Evolutionary conservation across 75 land plant species (phyloP), one percentile per base, ranked within the genome.

Genomic region (Cunninghamia lanceolata): DNA sequence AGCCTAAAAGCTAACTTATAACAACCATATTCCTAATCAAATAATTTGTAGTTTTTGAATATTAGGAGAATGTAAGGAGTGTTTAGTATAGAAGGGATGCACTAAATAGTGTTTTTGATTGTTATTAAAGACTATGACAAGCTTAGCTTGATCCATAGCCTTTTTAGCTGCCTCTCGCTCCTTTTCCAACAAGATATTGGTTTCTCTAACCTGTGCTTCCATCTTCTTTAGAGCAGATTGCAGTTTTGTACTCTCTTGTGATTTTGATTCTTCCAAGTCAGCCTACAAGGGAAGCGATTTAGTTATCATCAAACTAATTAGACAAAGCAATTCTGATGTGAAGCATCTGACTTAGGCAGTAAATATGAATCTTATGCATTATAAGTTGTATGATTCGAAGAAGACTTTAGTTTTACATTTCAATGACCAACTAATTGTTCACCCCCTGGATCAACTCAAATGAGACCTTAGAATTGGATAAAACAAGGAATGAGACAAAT

Each of bases 231-330:
- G 89, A 52, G 93, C 95, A 82, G 87, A 85, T 85, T 95, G 94
- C 82, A 97, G 86, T 86, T 96, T 94, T 82, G 94, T 85, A 85
- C 89, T 95, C 90, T 97, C 99, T 68, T 93, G 98, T 16, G n/a
- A n/a, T n/a, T n/a, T n/a, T n/a, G n/a, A n/a, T n/a, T n/a, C n/a
- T n/a, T n/a, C n/a, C n/a, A n/a, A 10, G 81, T 97, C 99, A 88
- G 91, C 89, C 99, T 97, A 89, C 50, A 91, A 74, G 56, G 32
- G 86, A 52, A 46, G 15, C 30, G 36, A 34, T 34, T 32, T 35
- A 73, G 32, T 32, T 73, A 40, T 40, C 59, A 74, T 14, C 21
- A 82, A 4, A 13, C 15, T 73, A 47, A 50, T 11, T 50, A 50
- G 52, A 34, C 21, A 35, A 81, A 34, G 86, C 86, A 82, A 52